A percentile compares a stretch with the other conserved stretches of the same genome.
These are phyloP conservation scores for Meripilus lineatus DNA, from an alignment of 1,284 basidiomycete genomes.

Conservation along the genomic window DNA sequence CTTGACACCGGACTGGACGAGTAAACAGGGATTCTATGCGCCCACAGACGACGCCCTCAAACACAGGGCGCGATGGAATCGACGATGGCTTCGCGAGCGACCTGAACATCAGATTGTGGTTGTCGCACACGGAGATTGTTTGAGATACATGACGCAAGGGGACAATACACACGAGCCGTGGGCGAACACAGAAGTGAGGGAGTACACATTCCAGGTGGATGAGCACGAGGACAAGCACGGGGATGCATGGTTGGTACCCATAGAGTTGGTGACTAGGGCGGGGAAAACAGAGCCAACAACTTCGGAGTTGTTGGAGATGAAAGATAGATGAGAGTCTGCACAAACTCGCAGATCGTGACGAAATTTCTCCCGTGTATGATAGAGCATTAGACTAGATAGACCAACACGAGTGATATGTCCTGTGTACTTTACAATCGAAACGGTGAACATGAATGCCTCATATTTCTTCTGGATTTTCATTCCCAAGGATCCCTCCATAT, in stretches of 20 bases:
- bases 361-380: too few species aligned
- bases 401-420: too few species aligned
- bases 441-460: too few species aligned
- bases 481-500: too few species aligned
- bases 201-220: conserved; percentile 25
- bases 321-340: too few species aligned
- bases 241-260: conserved; percentile 22
- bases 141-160: conserved; percentile 26
- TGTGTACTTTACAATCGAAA: too few species aligned
- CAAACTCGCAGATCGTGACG: too few species aligned
- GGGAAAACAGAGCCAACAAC: conserved; percentile 23
- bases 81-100: conserved; percentile 27
- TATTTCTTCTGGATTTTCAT: too few species aligned
- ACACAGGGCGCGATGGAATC: conserved; percentile 27
- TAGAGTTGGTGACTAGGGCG: conserved; percentile 19
- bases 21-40: conserved; percentile 27
- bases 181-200: conserved; percentile 29
- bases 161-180: conserved; percentile 21
- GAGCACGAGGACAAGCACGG: conserved; percentile 23
- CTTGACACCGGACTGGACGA: conserved; percentile 29
- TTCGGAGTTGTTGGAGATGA: too few species aligned
- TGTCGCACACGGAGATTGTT: conserved; percentile 27
- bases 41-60: conserved; percentile 18
- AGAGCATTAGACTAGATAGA: too few species aligned
- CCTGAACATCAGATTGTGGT: conserved; percentile 29